Evolutionary conservation across 805 yeast genomes (phyloP).

Genomic region (Nakazawaea anatomiae): DNA sequence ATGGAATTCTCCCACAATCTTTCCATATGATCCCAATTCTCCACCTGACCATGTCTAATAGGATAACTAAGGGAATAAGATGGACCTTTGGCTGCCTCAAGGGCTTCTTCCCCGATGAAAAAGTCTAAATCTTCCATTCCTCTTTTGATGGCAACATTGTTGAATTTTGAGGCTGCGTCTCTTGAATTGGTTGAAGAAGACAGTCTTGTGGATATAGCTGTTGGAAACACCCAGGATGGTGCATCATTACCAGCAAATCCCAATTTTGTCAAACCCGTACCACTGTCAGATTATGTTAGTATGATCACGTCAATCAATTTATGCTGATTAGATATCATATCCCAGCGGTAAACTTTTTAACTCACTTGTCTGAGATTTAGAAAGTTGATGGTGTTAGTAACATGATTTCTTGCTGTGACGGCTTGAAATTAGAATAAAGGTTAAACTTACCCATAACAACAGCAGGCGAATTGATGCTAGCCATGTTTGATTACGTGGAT

Average conservation of each 20-base stretch:
- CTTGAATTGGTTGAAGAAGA: slow-evolving; percentile 29
- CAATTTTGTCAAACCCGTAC: slow-evolving; percentile 95
- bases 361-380: slow-evolving; percentile 24
- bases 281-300: slow-evolving; percentile 42
- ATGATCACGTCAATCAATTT: background rate
- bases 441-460: slow-evolving; percentile 84
- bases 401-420: background rate
- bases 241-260: slow-evolving; percentile 99
- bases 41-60: slow-evolving; percentile 95
- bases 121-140: slow-evolving; percentile 94
- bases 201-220: slow-evolving; percentile 84
- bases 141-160: slow-evolving; percentile 57
- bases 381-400: slow-evolving; percentile 2
- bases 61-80: slow-evolving; percentile 86
- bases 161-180: slow-evolving; percentile 18
- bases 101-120: slow-evolving; percentile 93
- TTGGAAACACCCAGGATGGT: slow-evolving; percentile 95
- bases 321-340: background rate
- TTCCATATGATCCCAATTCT: slow-evolving; percentile 99
- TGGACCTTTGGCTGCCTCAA: slow-evolving; percentile 87
- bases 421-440: too few relatives aligned
- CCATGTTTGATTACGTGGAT: slow-evolving; percentile 28
- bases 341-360: background rate
- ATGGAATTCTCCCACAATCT: slow-evolving; percentile 97
- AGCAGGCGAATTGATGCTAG: slow-evolving; percentile 76